Conservation (phyloP, 2,329 filamentous ascomycete genomes). For the Epichloe typhina region DNA sequence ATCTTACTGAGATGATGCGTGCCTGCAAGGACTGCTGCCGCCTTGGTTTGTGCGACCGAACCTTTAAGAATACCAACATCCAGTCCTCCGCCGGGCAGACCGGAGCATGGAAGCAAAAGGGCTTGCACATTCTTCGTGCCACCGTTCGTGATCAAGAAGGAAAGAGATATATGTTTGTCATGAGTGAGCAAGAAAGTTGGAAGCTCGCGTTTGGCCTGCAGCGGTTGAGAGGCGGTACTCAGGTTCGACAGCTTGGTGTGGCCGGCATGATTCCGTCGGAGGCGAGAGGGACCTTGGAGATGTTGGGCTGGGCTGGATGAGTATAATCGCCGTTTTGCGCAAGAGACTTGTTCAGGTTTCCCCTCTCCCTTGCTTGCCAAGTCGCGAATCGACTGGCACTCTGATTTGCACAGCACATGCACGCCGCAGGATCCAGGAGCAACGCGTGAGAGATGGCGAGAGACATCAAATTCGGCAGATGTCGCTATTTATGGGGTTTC, state of each 20-base stretch:
- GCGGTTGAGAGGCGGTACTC: conserved; percentile 44
- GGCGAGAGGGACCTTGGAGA: conserved; percentile 41
- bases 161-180: conserved; percentile 51
- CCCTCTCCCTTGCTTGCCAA: background rate
- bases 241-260: conserved; percentile 46
- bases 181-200: conserved; percentile 53
- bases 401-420: background rate
- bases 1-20: conserved; percentile 46
- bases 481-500: background rate
- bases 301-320: conserved; percentile 38
- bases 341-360: background rate
- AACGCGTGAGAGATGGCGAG: conserved; percentile 1
- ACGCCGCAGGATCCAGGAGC: background rate
- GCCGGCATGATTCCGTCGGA: conserved; percentile 42
- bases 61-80: conserved; percentile 30
- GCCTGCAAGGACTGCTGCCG: conserved; percentile 53
- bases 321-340: background rate
- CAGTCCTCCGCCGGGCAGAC: conserved; percentile 29
- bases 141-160: conserved; percentile 53
- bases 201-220: conserved; percentile 52
- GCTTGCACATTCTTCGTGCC: conserved; percentile 49
- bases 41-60: conserved; percentile 34
- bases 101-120: conserved; percentile 40
- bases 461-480: background rate
- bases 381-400: background rate